These are phyloP conservation scores for Plasmodium knowlesi DNA, from an alignment of 169 alveolate genomes.

Conservation along the genomic window DNA sequence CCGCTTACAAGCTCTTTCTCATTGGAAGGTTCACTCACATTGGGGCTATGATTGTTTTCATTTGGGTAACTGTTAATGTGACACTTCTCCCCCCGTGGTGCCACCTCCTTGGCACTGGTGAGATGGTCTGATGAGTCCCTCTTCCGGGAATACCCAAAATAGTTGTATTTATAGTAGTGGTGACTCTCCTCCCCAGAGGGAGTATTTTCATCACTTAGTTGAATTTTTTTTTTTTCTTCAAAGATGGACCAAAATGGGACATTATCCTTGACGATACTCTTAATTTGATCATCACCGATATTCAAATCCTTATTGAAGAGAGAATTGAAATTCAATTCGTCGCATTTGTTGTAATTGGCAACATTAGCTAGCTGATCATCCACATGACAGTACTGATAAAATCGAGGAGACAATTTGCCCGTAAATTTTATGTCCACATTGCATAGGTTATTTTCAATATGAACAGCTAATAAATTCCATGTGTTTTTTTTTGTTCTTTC, in stretches of 20 bases:
- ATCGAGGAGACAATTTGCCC: slow-evolving; percentile 69
- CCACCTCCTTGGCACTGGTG: not conserved
- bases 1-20: not conserved
- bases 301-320: slow-evolving; percentile 14
- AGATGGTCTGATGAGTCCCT: not conserved
- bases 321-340: slow-evolving; percentile 47
- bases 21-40: not conserved
- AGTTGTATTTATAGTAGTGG: slow-evolving; percentile 20
- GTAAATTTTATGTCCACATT: slow-evolving; percentile 69
- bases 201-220: not conserved
- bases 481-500: not conserved
- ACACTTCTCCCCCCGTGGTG: not conserved
- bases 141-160: not conserved
- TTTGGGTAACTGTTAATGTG: not conserved
- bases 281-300: slow-evolving; percentile 40
- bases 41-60: not conserved
- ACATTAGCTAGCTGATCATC: slow-evolving; percentile 4
- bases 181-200: not conserved
- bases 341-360: not conserved
- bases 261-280: slow-evolving; percentile 33
- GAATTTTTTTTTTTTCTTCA: slow-evolving; percentile 71
- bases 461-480: slow-evolving; percentile 57
- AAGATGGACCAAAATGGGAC: slow-evolving; percentile 62
- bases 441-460: slow-evolving; percentile 63
- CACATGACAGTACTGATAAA: slow-evolving; percentile 49